phyloP scores from a whole-genome alignment of 139 green algal genomes.

The Chlorella sp. region DNA sequence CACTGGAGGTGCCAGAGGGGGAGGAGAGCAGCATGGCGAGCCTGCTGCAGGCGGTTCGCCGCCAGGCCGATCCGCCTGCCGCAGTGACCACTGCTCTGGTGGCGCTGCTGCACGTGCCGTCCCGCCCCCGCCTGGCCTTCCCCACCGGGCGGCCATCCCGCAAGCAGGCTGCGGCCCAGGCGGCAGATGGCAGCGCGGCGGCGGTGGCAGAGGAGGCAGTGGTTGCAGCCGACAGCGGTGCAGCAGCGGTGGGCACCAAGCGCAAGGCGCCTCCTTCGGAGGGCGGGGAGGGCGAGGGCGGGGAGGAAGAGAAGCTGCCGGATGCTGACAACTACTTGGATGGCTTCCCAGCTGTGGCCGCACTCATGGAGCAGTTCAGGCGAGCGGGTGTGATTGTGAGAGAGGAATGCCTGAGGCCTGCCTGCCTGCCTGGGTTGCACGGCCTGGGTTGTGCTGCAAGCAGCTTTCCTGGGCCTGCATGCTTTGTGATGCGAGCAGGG shows the following conservation, averaged over 20 bases:
- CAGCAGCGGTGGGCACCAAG: neutral
- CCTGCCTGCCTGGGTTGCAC: neutral
- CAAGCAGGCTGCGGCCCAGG: neutral
- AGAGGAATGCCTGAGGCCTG: neutral
- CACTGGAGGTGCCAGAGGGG: neutral
- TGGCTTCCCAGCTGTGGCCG: neutral
- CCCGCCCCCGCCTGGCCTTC: conserved; percentile 27
- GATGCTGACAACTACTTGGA: conserved; percentile 15
- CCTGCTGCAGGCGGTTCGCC: conserved; percentile 4
- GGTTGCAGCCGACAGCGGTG: neutral
- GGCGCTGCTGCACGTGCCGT: conserved; percentile 7
- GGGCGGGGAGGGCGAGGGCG: neutral
- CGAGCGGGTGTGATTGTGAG: neutral
- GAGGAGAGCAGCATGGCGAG: conserved; percentile 8
- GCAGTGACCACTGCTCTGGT: conserved; percentile 12
- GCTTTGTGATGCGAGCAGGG: neutral
- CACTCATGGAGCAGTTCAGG: conserved; percentile 22
- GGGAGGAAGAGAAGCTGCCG: neutral
- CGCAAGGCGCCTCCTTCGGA: too few relatives aligned
- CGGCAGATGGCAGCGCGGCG: neutral
- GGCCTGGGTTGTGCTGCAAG: neutral
- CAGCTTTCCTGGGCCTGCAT: neutral
- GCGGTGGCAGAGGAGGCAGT: neutral
- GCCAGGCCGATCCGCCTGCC: neutral
- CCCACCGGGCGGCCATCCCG: neutral